Evolutionary conservation across 257 asterid genomes (phyloP).

Genomic region (Solanum dulcamara): DNA sequence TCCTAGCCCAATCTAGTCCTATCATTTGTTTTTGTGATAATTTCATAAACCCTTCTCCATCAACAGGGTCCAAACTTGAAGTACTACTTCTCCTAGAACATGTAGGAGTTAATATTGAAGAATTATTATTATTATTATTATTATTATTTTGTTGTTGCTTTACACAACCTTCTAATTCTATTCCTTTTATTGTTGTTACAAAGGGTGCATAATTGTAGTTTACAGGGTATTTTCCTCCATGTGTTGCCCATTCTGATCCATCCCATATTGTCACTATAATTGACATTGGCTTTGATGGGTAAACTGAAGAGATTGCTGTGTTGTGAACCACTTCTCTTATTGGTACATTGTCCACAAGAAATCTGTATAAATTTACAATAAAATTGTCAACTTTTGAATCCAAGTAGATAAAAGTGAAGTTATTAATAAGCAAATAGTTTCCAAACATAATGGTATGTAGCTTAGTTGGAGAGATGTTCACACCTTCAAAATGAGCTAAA

Average conservation of each 20-base stretch:
- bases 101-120: background rate
- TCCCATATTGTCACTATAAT: conserved; percentile 63
- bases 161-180: conserved; percentile 61
- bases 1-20: conserved; percentile 65
- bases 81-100: conserved; percentile 41
- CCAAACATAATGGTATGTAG: background rate
- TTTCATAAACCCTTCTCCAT: conserved; percentile 53
- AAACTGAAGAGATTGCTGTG: conserved; percentile 32
- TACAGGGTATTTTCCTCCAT: conserved; percentile 75
- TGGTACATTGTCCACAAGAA: conserved; percentile 70
- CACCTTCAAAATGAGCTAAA: background rate
- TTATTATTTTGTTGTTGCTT: background rate
- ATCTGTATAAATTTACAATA: conserved; percentile 34
- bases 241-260: conserved; percentile 86
- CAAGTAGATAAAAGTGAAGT: background rate
- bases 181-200: conserved; percentile 28
- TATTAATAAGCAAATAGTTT: background rate
- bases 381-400: background rate
- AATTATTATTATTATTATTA: background rate
- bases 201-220: conserved; percentile 61
- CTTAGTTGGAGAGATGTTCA: background rate
- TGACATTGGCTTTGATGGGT: conserved; percentile 81
- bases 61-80: conserved; percentile 62
- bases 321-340: conserved; percentile 51
- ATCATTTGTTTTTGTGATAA: conserved; percentile 33